Evolutionary conservation across 176 grass and related monocot genomes (phyloP).

Genomic region (Triticum monococcum): DNA sequence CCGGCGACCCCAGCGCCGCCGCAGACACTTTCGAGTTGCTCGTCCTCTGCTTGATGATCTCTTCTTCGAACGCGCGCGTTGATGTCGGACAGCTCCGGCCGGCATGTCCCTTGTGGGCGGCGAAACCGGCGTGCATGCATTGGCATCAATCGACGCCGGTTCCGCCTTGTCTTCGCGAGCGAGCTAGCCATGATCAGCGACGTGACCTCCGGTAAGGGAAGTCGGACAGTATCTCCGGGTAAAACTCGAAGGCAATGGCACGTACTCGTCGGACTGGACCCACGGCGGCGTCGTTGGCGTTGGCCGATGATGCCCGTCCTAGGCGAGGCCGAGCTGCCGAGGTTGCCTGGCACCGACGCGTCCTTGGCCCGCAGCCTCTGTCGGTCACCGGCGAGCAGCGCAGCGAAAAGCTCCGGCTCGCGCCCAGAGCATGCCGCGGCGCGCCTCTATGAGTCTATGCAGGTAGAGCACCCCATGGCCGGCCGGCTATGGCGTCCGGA

Average conservation of each 20-base stretch:
- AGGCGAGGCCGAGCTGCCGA: constrained; percentile 11
- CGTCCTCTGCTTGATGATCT: constrained; percentile 32
- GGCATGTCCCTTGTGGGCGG: constrained; percentile 18
- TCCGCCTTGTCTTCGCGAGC: neutral
- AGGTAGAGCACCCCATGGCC: constrained; percentile 46
- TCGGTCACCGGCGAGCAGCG: constrained; percentile 29
- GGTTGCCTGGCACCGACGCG: constrained; percentile 22
- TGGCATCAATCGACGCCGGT: neutral
- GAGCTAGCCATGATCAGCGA: neutral
- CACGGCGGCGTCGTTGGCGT: constrained; percentile 14
- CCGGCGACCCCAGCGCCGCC: constrained; percentile 15
- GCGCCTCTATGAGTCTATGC: constrained; percentile 20
- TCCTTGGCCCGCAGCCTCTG: constrained; percentile 13
- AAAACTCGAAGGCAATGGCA: constrained; percentile 32
- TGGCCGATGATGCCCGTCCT: neutral
- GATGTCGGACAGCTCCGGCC: constrained; percentile 37
- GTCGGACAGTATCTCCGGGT: constrained; percentile 41
- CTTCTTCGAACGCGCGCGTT: constrained; percentile 46
- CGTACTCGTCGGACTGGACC: constrained; percentile 39
- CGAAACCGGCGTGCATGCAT: constrained; percentile 4
- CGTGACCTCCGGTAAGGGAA: constrained; percentile 40
- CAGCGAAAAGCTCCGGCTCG: constrained; percentile 19
- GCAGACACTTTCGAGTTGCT: neutral
- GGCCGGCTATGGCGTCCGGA: neutral
- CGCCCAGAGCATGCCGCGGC: constrained; percentile 12